Conservation (phyloP, 768 basidiomycete species). For the Phylloporus arenicola region DNA sequence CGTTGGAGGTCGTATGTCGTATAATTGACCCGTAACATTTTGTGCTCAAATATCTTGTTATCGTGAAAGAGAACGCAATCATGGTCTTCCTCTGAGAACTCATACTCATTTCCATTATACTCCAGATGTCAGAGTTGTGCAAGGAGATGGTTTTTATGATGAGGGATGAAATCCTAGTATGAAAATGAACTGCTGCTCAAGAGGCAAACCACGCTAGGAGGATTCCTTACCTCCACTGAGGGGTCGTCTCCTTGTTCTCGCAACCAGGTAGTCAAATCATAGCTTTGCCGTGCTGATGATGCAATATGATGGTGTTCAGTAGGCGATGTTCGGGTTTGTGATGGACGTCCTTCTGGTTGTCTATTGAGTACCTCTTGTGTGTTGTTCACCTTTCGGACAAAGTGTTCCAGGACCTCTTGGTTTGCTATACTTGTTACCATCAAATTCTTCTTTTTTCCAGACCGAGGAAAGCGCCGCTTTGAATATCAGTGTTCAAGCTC, state of each 20-base stretch:
- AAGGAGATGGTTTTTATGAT: not conserved
- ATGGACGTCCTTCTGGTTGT: not conserved
- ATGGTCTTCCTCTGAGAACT: not conserved
- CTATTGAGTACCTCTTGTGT: not conserved
- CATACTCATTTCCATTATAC: not conserved
- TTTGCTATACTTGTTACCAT: not conserved
- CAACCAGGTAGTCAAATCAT: not conserved
- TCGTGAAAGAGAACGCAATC: not conserved
- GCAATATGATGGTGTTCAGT: not conserved
- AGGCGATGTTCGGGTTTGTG: not conserved
- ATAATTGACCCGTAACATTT: slow-evolving; percentile 16
- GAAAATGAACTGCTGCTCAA: not conserved
- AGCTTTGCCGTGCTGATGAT: not conserved
- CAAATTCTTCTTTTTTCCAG: not conserved
- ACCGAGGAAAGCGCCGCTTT: not conserved
- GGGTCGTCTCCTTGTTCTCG: not conserved
- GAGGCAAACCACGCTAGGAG: not conserved
- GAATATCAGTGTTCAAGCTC: not conserved
- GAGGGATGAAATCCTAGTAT: not conserved
- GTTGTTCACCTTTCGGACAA: not conserved
- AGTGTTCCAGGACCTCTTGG: not conserved
- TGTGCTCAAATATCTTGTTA: slow-evolving; percentile 4
- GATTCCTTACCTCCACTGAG: not conserved
- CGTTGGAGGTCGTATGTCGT: slow-evolving; percentile 24
- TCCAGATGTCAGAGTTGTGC: not conserved